phyloP scores from a whole-genome alignment of 1,284 basidiomycete species.

The Boletus calvinii region DNA sequence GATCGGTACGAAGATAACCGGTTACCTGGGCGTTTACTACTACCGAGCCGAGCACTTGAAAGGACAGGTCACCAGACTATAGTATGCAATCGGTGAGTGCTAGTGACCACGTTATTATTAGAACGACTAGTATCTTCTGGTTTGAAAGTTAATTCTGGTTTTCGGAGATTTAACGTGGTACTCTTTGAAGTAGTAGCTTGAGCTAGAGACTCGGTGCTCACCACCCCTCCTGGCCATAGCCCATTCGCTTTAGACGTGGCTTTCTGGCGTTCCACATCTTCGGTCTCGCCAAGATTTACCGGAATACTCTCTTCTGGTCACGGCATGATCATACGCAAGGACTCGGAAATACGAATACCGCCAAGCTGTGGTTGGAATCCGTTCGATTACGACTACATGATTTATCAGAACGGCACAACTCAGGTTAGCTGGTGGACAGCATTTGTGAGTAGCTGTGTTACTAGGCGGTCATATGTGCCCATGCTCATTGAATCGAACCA shows the following conservation, averaged over 20 bases:
- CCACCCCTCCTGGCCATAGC: neutral
- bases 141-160: neutral
- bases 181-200: neutral
- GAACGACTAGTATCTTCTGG: neutral
- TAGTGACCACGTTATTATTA: neutral
- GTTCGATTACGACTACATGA: neutral
- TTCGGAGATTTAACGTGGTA: neutral
- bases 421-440: neutral
- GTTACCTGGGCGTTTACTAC: neutral
- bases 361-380: slow-evolving; percentile 16
- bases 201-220: neutral
- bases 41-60: neutral
- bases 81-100: neutral
- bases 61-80: neutral
- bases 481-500: too few species aligned
- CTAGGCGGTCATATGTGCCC: neutral
- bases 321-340: too few species aligned
- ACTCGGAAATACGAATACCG: neutral
- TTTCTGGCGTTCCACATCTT: neutral
- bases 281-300: neutral
- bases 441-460: slow-evolving; percentile 6
- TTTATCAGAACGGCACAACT: neutral
- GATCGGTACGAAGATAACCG: neutral
- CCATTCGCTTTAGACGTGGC: too few species aligned
- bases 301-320: neutral